Evolutionary conservation across 1,284 basidiomycete species (phyloP).

Genomic region (Ustilago curta): DNA sequence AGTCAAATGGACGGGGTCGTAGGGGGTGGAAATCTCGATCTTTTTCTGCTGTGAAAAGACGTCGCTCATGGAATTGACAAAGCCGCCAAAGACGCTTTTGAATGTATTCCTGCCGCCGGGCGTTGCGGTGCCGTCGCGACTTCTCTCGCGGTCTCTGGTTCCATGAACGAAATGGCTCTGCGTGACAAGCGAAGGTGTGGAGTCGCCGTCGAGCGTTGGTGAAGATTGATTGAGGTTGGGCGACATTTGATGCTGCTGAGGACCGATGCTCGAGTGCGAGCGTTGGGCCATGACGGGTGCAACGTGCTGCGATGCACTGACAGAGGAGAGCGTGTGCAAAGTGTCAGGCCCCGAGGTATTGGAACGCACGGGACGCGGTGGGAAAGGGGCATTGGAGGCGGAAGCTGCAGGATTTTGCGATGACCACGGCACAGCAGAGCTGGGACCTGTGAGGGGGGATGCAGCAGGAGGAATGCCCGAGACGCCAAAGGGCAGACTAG

Average conservation of each 20-base stretch:
- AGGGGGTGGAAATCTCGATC: slow-evolving; percentile 93
- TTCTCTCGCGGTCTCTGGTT: slow-evolving; percentile 39
- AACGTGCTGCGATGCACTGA: slow-evolving; percentile 35
- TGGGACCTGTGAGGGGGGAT: slow-evolving; percentile 25
- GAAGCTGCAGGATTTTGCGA: slow-evolving; percentile 19
- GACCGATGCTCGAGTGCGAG: slow-evolving; percentile 50
- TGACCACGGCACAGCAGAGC: slow-evolving; percentile 36
- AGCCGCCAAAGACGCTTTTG: slow-evolving; percentile 69
- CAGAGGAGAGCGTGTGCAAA: slow-evolving; percentile 30
- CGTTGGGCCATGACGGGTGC: slow-evolving; percentile 43
- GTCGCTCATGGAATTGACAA: slow-evolving; percentile 72
- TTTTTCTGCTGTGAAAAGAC: slow-evolving; percentile 84
- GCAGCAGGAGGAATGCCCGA: slow-evolving; percentile 22
- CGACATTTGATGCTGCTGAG: slow-evolving; percentile 46
- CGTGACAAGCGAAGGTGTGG: slow-evolving; percentile 23
- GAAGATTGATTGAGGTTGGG: slow-evolving; percentile 44
- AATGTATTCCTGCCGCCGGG: slow-evolving; percentile 58
- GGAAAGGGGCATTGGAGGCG: slow-evolving; percentile 15
- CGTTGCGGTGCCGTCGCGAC: slow-evolving; percentile 43
- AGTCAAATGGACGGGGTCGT: slow-evolving; percentile 99
- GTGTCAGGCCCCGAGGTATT: slow-evolving; percentile 47
- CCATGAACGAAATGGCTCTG: slow-evolving; percentile 53
- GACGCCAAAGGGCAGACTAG: slow-evolving; percentile 34
- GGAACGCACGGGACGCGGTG: slow-evolving; percentile 51
- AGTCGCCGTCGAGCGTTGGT: slow-evolving; percentile 37